phyloP scores from a whole-genome alignment of 1,139 yeast genomes.

The Debaryomycetaceae sp. region DNA sequence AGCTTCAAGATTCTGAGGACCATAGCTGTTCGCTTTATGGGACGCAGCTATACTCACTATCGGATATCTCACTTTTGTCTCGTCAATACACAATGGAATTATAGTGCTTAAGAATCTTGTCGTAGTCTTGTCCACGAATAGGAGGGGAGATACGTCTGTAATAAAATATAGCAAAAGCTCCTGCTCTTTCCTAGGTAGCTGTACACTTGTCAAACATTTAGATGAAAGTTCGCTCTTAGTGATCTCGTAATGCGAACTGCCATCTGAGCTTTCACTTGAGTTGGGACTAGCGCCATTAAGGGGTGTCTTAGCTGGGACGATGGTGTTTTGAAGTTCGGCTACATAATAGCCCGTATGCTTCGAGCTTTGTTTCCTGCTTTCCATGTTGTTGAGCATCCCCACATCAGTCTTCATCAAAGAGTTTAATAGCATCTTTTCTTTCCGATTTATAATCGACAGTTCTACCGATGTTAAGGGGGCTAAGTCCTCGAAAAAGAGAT shows the following conservation, averaged over 20 bases:
- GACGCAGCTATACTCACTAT: conserved; percentile 17
- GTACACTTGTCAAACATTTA: background rate
- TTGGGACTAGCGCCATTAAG: background rate
- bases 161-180: conserved; percentile 15
- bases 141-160: conserved; percentile 13
- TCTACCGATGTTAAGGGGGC: conserved; percentile 1
- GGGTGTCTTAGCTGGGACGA: no score
- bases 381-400: no score
- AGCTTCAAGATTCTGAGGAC: conserved; percentile 4
- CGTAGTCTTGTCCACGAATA: conserved; percentile 18
- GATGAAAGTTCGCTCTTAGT: background rate
- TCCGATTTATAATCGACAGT: conserved; percentile 6
- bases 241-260: conserved; percentile 4
- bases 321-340: no score
- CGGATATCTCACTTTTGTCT: conserved; percentile 14
- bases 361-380: no score
- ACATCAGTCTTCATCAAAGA: conserved; percentile 9
- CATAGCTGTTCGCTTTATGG: conserved; percentile 11
- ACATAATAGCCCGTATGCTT: no score
- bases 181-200: conserved; percentile 9
- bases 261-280: conserved; percentile 6
- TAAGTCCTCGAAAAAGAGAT: background rate
- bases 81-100: conserved; percentile 14
- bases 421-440: conserved; percentile 13
- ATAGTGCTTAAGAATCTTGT: conserved; percentile 15